Percentiles rank a stretch among this genome's conserved stretches.
phyloP scores from a whole-genome alignment of 169 alveolate species.

The Plasmodium vivax region DNA sequence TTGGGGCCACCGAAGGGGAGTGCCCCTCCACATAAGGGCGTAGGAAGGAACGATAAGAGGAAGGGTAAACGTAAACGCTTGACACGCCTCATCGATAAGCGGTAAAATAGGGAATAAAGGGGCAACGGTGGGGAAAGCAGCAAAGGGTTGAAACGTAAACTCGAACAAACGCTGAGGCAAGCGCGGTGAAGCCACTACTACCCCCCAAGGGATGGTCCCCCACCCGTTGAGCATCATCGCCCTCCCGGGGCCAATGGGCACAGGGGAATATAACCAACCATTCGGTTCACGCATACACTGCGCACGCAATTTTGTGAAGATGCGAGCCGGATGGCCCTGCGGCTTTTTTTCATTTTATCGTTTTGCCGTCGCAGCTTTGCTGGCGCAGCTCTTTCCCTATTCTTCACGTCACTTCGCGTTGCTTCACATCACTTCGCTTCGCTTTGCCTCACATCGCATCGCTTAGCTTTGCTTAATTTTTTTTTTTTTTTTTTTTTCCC shows the following conservation, averaged over 20 bases:
- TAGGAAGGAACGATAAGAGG: not conserved
- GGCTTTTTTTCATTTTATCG: not conserved
- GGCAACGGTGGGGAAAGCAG: not conserved
- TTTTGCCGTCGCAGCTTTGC: not conserved
- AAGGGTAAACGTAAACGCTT: not conserved
- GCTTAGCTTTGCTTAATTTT: not conserved
- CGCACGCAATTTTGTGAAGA: not conserved
- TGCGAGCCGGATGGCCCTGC: not conserved
- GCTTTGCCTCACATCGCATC: no score
- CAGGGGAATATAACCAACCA: not conserved
- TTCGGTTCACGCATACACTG: not conserved
- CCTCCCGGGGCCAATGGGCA: not conserved
- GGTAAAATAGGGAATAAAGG: not conserved
- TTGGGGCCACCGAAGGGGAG: not conserved
- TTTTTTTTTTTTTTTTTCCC: no score
- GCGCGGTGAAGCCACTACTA: not conserved
- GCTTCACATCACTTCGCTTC: not conserved
- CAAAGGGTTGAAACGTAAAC: not conserved
- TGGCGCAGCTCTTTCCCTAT: not conserved
- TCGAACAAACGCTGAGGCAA: not conserved
- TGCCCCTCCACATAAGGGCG: not conserved
- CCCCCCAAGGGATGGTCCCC: not conserved
- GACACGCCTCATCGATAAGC: not conserved
- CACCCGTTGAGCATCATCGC: not conserved
- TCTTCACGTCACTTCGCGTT: not conserved